Percentiles rank a stretch among this genome's conserved stretches.
These are phyloP conservation scores for Fusarium verrucosum DNA, from an alignment of 2,329 filamentous ascomycete species.

Conservation along the genomic window DNA sequence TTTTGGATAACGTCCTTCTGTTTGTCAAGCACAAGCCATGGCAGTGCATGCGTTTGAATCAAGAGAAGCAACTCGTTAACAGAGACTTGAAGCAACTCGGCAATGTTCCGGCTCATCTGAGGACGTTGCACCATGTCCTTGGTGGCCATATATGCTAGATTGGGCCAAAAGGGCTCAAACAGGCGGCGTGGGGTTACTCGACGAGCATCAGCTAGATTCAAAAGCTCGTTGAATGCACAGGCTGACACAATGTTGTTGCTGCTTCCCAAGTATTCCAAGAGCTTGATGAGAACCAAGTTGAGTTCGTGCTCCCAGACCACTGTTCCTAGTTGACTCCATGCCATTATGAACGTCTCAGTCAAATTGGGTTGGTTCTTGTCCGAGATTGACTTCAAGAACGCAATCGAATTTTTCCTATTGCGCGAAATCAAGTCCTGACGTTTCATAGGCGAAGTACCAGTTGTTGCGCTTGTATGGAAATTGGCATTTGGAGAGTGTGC, in stretches of 20 bases:
- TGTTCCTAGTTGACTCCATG: slow-evolving; percentile 85
- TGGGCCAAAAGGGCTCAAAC: slow-evolving; percentile 89
- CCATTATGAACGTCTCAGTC: slow-evolving; percentile 85
- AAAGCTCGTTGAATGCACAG: slow-evolving; percentile 83
- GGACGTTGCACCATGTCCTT: slow-evolving; percentile 83
- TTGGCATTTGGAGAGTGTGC: neutral
- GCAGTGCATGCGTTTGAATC: slow-evolving; percentile 84
- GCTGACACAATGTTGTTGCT: slow-evolving; percentile 81
- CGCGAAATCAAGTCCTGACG: slow-evolving; percentile 43
- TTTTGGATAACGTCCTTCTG: slow-evolving; percentile 81
- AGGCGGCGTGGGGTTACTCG: slow-evolving; percentile 71
- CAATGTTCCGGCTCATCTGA: slow-evolving; percentile 82
- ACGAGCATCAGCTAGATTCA: slow-evolving; percentile 74
- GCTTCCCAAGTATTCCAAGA: slow-evolving; percentile 89
- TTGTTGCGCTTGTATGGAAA: neutral
- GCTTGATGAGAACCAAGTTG: slow-evolving; percentile 82
- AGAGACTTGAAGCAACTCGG: slow-evolving; percentile 80
- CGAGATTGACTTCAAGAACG: slow-evolving; percentile 76
- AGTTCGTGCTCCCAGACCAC: slow-evolving; percentile 82
- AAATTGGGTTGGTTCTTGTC: slow-evolving; percentile 73
- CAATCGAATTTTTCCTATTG: slow-evolving; percentile 73
- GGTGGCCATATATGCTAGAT: slow-evolving; percentile 80
- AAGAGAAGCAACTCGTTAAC: slow-evolving; percentile 77
- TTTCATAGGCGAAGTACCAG: slow-evolving; percentile 26
- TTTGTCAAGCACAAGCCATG: slow-evolving; percentile 83